Conservation (phyloP, 495 filamentous ascomycete genomes). For the Sporormia fimetaria region DNA sequence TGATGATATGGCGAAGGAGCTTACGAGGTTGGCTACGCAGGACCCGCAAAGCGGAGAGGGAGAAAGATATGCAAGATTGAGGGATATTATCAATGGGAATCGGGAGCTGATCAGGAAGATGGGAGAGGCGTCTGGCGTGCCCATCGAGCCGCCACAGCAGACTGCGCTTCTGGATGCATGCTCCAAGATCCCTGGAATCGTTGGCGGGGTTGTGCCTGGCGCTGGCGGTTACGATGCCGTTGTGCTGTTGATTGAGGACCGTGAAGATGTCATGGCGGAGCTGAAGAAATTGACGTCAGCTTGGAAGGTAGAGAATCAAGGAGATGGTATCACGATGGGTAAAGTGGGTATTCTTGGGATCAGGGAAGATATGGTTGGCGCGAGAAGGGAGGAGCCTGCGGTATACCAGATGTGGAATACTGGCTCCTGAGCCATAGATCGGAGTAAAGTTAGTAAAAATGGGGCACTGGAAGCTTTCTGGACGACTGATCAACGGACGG, state of each 20-base stretch:
- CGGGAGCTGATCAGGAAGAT: constrained; percentile 58
- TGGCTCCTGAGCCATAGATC: too few relatives aligned
- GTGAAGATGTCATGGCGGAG: constrained; percentile 50
- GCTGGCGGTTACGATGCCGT: constrained; percentile 93
- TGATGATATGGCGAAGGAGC: constrained; percentile 52
- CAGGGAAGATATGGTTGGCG: constrained; percentile 78
- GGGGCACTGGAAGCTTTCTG: too few relatives aligned
- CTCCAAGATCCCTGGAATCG: constrained; percentile 60
- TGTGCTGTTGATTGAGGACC: constrained; percentile 65
- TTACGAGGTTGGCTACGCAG: constrained; percentile 36
- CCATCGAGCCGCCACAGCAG: constrained; percentile 82
- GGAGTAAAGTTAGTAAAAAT: too few relatives aligned
- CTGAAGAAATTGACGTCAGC: constrained; percentile 50
- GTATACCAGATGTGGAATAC: constrained; percentile 54
- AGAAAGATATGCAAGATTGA: constrained; percentile 26
- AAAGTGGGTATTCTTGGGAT: constrained; percentile 68
- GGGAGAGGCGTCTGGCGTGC: constrained; percentile 62
- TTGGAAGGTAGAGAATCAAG: constrained; percentile 46
- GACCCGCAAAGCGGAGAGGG: constrained; percentile 29
- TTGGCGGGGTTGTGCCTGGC: constrained; percentile 86
- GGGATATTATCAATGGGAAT: constrained; percentile 39
- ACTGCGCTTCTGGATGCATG: constrained; percentile 71
- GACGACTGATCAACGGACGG: too few relatives aligned
- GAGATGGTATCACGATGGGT: constrained; percentile 49
- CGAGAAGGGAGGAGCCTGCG: constrained; percentile 51